Evolutionary conservation across 2,329 filamentous ascomycete genomes (phyloP).

Genomic region (Clarireedia sp.): DNA sequence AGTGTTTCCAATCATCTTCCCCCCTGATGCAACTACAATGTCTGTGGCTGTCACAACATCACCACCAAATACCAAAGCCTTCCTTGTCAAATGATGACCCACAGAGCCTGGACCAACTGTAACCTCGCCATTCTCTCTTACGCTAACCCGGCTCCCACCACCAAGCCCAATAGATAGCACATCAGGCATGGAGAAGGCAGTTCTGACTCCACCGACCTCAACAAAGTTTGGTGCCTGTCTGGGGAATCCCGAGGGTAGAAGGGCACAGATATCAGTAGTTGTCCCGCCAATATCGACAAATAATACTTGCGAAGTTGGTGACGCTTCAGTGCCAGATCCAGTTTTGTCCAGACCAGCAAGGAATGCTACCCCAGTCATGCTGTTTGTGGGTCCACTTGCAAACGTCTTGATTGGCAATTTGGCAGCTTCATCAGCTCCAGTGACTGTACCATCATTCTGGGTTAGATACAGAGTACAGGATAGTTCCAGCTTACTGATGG

Average conservation of each 20-base stretch:
- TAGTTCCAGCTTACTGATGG: slow-evolving; percentile 42
- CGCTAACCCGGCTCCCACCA: no score
- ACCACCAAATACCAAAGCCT: slow-evolving; percentile 46
- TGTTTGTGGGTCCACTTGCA: slow-evolving; percentile 53
- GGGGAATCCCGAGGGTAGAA: slow-evolving; percentile 49
- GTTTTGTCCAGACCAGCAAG: slow-evolving; percentile 35
- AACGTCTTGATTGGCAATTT: slow-evolving; percentile 51
- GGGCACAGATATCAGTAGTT: slow-evolving; percentile 48
- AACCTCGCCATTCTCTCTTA: slow-evolving; percentile 38
- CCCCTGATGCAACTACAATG: not conserved
- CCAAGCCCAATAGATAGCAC: slow-evolving; percentile 39
- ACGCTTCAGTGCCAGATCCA: slow-evolving; percentile 38
- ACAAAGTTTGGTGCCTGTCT: slow-evolving; percentile 50
- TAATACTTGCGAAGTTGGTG: no score
- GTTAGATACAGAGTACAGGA: slow-evolving; percentile 48
- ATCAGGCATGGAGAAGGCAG: slow-evolving; percentile 48
- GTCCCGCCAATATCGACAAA: slow-evolving; percentile 45
- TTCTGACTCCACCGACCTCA: slow-evolving; percentile 47
- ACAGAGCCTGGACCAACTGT: slow-evolving; percentile 48
- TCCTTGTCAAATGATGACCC: slow-evolving; percentile 39
- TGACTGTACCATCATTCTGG: slow-evolving; percentile 53
- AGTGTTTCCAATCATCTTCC: slow-evolving; percentile 6
- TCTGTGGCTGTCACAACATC: slow-evolving; percentile 51
- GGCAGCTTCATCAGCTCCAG: slow-evolving; percentile 43
- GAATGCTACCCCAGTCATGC: slow-evolving; percentile 53